Evolutionary conservation across 2,329 filamentous ascomycete genomes (phyloP), one percentile per base, ranked within the genome.

Genomic region (Ambrosiella cleistominuta): DNA sequence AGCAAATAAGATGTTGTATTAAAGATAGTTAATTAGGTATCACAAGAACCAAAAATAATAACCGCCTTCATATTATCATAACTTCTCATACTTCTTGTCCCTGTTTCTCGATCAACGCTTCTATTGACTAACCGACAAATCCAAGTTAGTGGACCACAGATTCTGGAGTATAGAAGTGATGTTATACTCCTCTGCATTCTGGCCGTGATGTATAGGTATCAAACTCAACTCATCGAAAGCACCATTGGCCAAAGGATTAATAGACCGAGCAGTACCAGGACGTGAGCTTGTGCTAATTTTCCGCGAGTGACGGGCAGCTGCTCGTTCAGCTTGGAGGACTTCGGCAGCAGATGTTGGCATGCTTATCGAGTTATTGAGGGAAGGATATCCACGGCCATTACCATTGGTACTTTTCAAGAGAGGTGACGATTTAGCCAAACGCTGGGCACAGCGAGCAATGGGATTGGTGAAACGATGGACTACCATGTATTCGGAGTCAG

Each of bases 391-490:
- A 3, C 19, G 15, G 12, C 47, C 47, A 11, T 3, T 47, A 2
- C 27, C 27, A 27, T 51, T 51, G 47, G 19, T 7, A 12, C 8
- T 7, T 2, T 35, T 19, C 12, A 49, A 15, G 47, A 27, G 17
- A 9, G 15, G 35, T 3, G 52, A 54, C 1, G 52, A 36, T 15
- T 60, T 65, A 39, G 65, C 65, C 5, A 74, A 65, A 2, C 72
- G 69, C 45, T 68, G 68, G 15, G 88, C 69, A 0, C 82, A 83
- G 51, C 83, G 76, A 3, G 77, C 79, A 15, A 88, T 74, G 0
- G 85, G 83, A 63, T 86, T 85, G 64, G 86, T 82, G 65, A 84
- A 84, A 50, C 85, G 75, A 57, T 83, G 77, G 39, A 88, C 82
- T 7, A 86, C 83, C n/a, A 82, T 74, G 66, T 87, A 88, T 65